Evolutionary conservation across 768 basidiomycete genomes (phyloP).

Genomic region (Amanita pseudoporphyria): DNA sequence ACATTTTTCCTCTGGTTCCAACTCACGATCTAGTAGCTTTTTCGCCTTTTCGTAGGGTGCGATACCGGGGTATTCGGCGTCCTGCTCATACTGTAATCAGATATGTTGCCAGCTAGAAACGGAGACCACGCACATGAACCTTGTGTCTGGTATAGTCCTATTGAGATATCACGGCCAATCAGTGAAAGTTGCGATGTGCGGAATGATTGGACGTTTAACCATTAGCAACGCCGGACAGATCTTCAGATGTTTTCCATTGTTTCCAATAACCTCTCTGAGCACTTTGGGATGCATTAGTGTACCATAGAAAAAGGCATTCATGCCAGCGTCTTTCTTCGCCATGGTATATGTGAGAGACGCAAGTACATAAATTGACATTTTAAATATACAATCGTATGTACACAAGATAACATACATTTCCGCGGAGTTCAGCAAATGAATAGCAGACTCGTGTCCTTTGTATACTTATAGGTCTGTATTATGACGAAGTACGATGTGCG

Average conservation of each 20-base stretch:
- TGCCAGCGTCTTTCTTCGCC: neutral
- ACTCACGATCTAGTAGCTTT: constrained; percentile 34
- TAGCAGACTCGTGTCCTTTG: constrained; percentile 20
- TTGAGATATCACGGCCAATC: neutral
- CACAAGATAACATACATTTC: neutral
- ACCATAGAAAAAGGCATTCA: constrained; percentile 75
- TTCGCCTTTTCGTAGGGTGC: constrained; percentile 46
- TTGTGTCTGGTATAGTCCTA: constrained; percentile 78
- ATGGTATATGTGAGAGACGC: neutral
- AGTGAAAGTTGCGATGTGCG: neutral
- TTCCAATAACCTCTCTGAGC: constrained; percentile 63
- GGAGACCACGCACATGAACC: constrained; percentile 41
- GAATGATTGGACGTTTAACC: constrained; percentile 30
- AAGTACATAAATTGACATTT: neutral
- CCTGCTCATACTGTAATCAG: constrained; percentile 22
- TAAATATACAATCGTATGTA: neutral
- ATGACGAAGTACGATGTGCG: neutral
- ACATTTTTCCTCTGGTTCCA: constrained; percentile 50
- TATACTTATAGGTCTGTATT: neutral
- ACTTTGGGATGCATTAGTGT: constrained; percentile 86
- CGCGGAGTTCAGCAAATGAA: constrained; percentile 18
- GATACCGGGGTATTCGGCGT: constrained; percentile 78
- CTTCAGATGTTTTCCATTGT: constrained; percentile 51
- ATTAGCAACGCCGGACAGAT: constrained; percentile 68
- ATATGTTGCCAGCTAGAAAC: neutral